phyloP scores from a whole-genome alignment of 2,329 filamentous ascomycete genomes.

The Aspergillus quadricinctus region DNA sequence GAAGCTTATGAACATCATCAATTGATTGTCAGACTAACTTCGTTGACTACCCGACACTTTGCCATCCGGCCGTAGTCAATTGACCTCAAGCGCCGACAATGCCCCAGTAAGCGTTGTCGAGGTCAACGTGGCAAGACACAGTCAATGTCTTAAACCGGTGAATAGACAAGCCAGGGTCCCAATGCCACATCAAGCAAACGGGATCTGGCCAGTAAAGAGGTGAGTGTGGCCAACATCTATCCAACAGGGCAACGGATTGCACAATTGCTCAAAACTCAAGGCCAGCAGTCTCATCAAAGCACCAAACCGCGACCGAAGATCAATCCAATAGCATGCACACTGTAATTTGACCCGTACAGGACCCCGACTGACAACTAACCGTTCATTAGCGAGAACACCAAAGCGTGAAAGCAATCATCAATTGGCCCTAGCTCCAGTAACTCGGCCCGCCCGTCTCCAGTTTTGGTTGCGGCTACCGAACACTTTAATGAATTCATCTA shows the following conservation, averaged over 20 bases:
- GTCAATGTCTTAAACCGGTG: background rate
- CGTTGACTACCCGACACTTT: background rate
- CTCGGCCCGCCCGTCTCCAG: background rate
- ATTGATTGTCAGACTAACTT: background rate
- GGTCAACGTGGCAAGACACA: background rate
- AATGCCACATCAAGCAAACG: background rate
- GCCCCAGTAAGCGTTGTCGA: background rate
- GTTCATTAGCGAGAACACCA: background rate
- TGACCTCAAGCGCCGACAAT: background rate
- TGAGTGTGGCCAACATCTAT: background rate
- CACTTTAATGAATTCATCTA: background rate
- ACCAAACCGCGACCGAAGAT: background rate
- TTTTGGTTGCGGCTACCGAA: background rate
- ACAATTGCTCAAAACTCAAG: no score
- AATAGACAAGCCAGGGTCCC: background rate
- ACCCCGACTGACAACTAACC: background rate
- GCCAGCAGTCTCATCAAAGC: background rate
- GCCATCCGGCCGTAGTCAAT: background rate
- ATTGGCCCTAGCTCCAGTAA: background rate
- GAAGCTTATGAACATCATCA: no score
- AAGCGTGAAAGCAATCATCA: background rate
- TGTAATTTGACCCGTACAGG: background rate
- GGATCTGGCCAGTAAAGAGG: no score
- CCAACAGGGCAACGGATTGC: background rate
- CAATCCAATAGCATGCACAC: background rate